A percentile compares a stretch with the other conserved stretches of the same genome.
These are phyloP conservation scores for Mycena chlorophos DNA, from an alignment of 768 basidiomycete species.

Conservation along the genomic window DNA sequence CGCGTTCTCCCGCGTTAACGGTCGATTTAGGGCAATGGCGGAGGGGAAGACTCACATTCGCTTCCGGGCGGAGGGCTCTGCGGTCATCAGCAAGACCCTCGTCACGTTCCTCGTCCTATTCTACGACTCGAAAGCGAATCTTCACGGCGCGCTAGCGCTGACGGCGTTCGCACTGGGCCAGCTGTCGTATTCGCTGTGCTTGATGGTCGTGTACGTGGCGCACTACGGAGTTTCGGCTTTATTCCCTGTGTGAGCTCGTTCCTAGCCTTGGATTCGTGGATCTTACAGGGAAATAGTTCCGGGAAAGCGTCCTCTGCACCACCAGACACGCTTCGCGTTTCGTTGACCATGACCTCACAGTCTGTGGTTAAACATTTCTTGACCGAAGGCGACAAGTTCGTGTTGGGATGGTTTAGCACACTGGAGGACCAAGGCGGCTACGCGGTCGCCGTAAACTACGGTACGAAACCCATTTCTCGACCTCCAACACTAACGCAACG, in stretches of 20 bases:
- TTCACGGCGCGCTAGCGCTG: constrained; percentile 53
- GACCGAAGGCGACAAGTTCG: constrained; percentile 92
- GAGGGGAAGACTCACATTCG: constrained; percentile 68
- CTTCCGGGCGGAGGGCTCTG: constrained; percentile 84
- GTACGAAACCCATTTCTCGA: constrained; percentile 40
- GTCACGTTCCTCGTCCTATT: constrained; percentile 69
- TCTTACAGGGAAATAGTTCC: not conserved
- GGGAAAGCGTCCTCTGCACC: constrained; percentile 35
- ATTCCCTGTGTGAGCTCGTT: constrained; percentile 27
- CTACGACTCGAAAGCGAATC: constrained; percentile 38
- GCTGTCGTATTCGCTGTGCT: constrained; percentile 61
- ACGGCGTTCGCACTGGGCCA: constrained; percentile 89
- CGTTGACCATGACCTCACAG: constrained; percentile 83
- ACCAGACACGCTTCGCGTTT: constrained; percentile 54
- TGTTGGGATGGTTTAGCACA: constrained; percentile 82
- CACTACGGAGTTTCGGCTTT: constrained; percentile 38
- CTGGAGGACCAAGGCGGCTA: constrained; percentile 91
- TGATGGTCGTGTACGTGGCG: constrained; percentile 57
- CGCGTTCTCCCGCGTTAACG: constrained; percentile 21
- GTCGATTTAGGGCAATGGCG: constrained; percentile 60
- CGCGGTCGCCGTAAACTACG: constrained; percentile 94
- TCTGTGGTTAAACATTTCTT: constrained; percentile 91
- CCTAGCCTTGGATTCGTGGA: not conserved
- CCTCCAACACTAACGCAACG: not conserved
- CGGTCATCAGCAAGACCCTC: constrained; percentile 72